These are phyloP conservation scores for Salix suchowensis DNA, from an alignment of 345 rosid species.

Conservation along the genomic window DNA sequence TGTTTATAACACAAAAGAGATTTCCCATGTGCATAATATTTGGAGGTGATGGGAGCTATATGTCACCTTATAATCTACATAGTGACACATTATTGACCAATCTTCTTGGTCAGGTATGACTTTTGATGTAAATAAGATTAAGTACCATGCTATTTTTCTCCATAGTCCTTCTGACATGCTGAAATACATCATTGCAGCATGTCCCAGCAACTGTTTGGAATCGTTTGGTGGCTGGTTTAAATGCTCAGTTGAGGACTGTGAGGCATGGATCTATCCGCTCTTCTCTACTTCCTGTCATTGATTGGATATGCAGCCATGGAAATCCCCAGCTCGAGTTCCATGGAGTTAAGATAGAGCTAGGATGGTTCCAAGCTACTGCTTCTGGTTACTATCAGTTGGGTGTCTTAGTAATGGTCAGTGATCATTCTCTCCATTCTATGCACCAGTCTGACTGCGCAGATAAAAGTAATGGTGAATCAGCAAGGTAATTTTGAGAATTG, in stretches of 20 bases:
- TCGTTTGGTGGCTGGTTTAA: slow-evolving; percentile 90
- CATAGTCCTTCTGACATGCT: slow-evolving; percentile 4
- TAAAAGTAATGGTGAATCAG: slow-evolving; percentile 39
- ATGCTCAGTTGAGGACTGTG: slow-evolving; percentile 93
- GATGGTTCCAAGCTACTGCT: slow-evolving; percentile 99
- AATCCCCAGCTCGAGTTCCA: slow-evolving; percentile 92
- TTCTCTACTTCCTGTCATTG: slow-evolving; percentile 68
- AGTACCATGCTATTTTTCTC: slow-evolving; percentile 2
- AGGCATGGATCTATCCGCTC: slow-evolving; percentile 79
- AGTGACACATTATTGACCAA: slow-evolving; percentile 72
- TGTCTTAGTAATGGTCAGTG: slow-evolving; percentile 68
- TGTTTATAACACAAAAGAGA: slow-evolving; percentile 75
- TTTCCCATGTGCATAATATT: slow-evolving; percentile 95
- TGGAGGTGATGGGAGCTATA: slow-evolving; percentile 96
- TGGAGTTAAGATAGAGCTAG: slow-evolving; percentile 76
- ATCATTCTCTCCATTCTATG: slow-evolving; percentile 40
- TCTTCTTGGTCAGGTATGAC: slow-evolving; percentile 86
- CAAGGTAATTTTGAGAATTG: slow-evolving; percentile 44
- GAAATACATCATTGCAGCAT: slow-evolving; percentile 46
- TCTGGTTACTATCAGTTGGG: slow-evolving; percentile 98
- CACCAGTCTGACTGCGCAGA: slow-evolving; percentile 40
- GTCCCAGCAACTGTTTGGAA: slow-evolving; percentile 90
- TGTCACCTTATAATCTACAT: slow-evolving; percentile 90
- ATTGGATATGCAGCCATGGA: slow-evolving; percentile 85
- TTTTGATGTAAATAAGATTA: background rate